phyloP scores from a whole-genome alignment of 768 basidiomycete species.

The Lactifluus hygrophoroides region DNA sequence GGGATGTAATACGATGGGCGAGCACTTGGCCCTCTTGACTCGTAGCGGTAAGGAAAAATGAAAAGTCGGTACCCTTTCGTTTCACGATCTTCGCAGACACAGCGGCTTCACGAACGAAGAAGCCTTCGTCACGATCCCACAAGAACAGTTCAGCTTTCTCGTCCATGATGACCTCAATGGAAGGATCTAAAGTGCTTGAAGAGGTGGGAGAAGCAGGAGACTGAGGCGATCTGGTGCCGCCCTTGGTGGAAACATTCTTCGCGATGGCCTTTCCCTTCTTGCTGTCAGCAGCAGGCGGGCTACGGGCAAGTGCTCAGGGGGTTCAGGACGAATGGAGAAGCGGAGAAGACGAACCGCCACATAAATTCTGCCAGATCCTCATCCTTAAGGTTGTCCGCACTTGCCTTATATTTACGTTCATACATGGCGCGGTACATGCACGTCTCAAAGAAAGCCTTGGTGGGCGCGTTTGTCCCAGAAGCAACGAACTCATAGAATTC shows the following conservation, averaged over 20 bases:
- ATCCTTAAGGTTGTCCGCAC: slow-evolving; percentile 61
- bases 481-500: slow-evolving; percentile 91
- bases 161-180: slow-evolving; percentile 26
- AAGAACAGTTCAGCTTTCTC: slow-evolving; percentile 50
- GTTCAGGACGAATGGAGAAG: neutral
- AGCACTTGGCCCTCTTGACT: slow-evolving; percentile 42
- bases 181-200: slow-evolving; percentile 13
- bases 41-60: slow-evolving; percentile 52
- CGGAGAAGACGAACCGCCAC: slow-evolving; percentile 53
- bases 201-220: slow-evolving; percentile 6
- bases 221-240: neutral
- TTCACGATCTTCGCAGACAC: slow-evolving; percentile 41
- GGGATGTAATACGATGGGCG: slow-evolving; percentile 51
- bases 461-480: slow-evolving; percentile 65
- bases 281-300: slow-evolving; percentile 10
- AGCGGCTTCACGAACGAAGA: slow-evolving; percentile 44
- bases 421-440: slow-evolving; percentile 96
- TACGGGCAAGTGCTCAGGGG: neutral
- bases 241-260: slow-evolving; percentile 21
- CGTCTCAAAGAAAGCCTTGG: slow-evolving; percentile 82
- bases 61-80: slow-evolving; percentile 37
- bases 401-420: slow-evolving; percentile 78
- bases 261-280: slow-evolving; percentile 19
- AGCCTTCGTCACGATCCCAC: slow-evolving; percentile 46
- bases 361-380: slow-evolving; percentile 71